A percentile compares a stretch with the other conserved stretches of the same genome.
Evolutionary conservation across 2,329 filamentous ascomycete species (phyloP).

Genomic region (Tolypocladium capitatum): DNA sequence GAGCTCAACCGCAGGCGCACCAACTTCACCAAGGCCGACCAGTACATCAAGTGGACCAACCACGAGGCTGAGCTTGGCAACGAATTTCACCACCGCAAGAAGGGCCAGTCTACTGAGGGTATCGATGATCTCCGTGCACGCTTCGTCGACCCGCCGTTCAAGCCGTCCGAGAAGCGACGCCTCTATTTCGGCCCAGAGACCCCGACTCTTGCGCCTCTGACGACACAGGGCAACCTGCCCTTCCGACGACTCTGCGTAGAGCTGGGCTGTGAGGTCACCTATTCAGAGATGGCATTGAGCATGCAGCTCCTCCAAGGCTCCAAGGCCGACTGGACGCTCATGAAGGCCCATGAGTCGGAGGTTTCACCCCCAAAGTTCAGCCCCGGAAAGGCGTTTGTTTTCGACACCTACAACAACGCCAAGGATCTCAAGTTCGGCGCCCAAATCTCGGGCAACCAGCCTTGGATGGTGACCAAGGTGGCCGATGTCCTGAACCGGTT

Average conservation of each 20-base stretch:
- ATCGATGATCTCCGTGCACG: constrained; percentile 61
- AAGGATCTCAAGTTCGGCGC: constrained; percentile 81
- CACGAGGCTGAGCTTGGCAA: constrained; percentile 35
- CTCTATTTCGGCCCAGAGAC: constrained; percentile 93
- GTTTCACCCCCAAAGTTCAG: constrained; percentile 56
- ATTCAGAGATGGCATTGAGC: constrained; percentile 96
- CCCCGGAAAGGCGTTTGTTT: constrained; percentile 35
- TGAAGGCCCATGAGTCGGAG: constrained; percentile 86
- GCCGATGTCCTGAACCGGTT: constrained; percentile 67
- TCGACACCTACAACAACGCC: constrained; percentile 67
- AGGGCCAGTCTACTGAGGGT: constrained; percentile 28
- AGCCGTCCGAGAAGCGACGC: constrained; percentile 82
- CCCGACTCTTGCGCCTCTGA: constrained; percentile 83
- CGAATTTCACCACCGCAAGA: constrained; percentile 25
- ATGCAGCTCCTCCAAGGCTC: constrained; percentile 79
- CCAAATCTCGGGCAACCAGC: constrained; percentile 85
- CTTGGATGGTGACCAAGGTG: constrained; percentile 79
- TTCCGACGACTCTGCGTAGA: constrained; percentile 84
- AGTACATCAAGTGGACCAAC: constrained; percentile 67
- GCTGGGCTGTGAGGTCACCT: constrained; percentile 82
- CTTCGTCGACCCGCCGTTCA: constrained; percentile 76
- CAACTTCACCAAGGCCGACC: constrained; percentile 58
- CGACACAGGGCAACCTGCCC: constrained; percentile 90
- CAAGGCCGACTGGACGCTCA: constrained; percentile 85
- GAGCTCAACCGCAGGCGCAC: constrained; percentile 61